Conservation (phyloP, 441 rosid species). For the Corymbia calophylla region DNA sequence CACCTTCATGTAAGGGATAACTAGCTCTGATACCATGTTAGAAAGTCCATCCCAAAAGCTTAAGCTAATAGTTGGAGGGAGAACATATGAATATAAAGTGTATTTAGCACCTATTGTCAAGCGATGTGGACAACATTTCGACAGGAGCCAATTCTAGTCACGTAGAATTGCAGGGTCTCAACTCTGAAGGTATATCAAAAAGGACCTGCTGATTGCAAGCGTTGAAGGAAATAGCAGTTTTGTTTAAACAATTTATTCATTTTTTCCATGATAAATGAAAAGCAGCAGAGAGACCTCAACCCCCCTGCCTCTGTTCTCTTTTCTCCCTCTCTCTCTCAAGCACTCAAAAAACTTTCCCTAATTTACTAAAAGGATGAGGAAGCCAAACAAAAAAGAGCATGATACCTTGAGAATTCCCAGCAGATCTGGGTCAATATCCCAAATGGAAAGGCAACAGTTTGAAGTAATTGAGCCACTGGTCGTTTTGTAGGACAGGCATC, state of each 20-base stretch:
- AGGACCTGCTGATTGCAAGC: neutral
- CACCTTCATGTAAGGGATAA: no score
- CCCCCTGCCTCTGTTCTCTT: no score
- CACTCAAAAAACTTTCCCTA: neutral
- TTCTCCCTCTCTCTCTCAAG: neutral
- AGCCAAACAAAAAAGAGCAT: neutral
- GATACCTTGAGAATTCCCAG: slow-evolving; percentile 76
- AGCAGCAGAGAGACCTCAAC: neutral
- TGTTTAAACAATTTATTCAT: neutral
- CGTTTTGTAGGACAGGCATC: slow-evolving; percentile 70
- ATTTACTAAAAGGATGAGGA: neutral
- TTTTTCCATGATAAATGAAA: neutral
- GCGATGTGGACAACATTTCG: no score
- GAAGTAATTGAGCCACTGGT: slow-evolving; percentile 70
- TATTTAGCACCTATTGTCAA: no score
- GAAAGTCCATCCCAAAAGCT: no score
- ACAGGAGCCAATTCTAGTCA: neutral
- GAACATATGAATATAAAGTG: no score
- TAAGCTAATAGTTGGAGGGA: no score
- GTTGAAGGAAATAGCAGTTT: neutral
- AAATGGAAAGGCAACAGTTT: slow-evolving; percentile 54
- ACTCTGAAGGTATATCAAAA: neutral
- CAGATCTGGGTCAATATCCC: slow-evolving; percentile 70
- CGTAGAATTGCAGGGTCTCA: neutral
- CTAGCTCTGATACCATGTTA: no score